Evolutionary conservation across 805 yeast genomes (phyloP).

Genomic region (Kazachstania taianensis): DNA sequence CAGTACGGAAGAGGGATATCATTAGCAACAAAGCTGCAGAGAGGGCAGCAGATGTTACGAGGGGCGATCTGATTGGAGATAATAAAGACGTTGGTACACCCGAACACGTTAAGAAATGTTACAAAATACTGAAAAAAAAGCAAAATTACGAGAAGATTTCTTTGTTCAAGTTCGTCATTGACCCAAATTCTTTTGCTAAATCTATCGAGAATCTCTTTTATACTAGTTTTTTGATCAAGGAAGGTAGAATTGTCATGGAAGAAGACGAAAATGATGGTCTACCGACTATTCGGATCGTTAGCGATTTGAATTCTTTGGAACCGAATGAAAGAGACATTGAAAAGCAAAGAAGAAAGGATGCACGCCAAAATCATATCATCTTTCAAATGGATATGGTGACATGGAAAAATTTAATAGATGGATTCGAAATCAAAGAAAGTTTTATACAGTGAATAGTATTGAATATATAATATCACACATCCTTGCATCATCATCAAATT

Average conservation of each 20-base stretch:
- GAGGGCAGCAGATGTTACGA: constrained; percentile 47
- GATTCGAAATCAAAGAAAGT: constrained; percentile 40
- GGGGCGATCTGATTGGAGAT: constrained; percentile 39
- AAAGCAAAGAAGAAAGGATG: constrained; percentile 19
- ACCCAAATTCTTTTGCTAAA: constrained; percentile 69
- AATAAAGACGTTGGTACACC: constrained; percentile 53
- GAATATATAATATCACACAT: background rate
- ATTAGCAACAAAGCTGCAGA: constrained; percentile 29
- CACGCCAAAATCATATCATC: constrained; percentile 49
- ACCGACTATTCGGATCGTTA: constrained; percentile 32
- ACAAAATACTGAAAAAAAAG: constrained; percentile 30
- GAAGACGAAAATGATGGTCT: constrained; percentile 40
- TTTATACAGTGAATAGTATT: background rate
- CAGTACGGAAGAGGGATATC: constrained; percentile 33
- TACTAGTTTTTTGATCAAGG: constrained; percentile 69
- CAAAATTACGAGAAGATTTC: constrained; percentile 35
- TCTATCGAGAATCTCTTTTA: constrained; percentile 79
- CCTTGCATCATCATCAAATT: background rate
- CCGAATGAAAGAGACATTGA: constrained; percentile 15
- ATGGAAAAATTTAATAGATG: constrained; percentile 50
- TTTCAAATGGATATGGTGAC: constrained; percentile 58
- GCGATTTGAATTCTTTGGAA: constrained; percentile 3
- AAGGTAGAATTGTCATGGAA: constrained; percentile 51
- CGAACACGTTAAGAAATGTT: constrained; percentile 49
- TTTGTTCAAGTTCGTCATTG: constrained; percentile 55